These are phyloP conservation scores for Epichloe uncinata DNA, from an alignment of 2,329 filamentous ascomycete species.

Conservation along the genomic window DNA sequence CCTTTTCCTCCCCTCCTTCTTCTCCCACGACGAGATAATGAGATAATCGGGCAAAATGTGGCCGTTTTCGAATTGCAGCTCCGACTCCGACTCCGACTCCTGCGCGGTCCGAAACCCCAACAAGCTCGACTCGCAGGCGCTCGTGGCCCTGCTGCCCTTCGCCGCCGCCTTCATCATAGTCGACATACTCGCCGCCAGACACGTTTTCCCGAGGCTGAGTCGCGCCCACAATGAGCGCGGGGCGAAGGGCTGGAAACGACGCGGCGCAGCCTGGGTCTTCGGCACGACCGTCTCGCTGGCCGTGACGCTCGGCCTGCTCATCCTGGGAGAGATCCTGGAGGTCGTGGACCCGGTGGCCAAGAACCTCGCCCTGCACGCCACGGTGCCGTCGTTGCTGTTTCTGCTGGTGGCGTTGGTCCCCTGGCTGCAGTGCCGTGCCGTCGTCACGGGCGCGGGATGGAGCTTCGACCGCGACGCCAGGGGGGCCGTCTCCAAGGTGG, in stretches of 20 bases:
- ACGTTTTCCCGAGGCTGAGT: slow-evolving; percentile 61
- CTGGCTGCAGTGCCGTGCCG: slow-evolving; percentile 60
- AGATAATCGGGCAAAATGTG: slow-evolving; percentile 17
- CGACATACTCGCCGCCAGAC: slow-evolving; percentile 48
- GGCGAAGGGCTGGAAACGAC: slow-evolving; percentile 34
- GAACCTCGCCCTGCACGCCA: slow-evolving; percentile 52
- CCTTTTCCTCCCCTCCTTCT: neutral
- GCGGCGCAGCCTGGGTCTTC: slow-evolving; percentile 52
- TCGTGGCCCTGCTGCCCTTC: slow-evolving; percentile 56
- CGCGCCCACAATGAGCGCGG: slow-evolving; percentile 38
- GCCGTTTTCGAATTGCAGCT: slow-evolving; percentile 35
- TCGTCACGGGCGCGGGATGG: slow-evolving; percentile 45
- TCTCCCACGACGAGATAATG: neutral
- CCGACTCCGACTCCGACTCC: slow-evolving; percentile 24
- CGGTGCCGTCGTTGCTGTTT: slow-evolving; percentile 57
- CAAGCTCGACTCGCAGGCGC: slow-evolving; percentile 28
- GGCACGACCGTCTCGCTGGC: slow-evolving; percentile 65
- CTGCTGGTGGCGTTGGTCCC: slow-evolving; percentile 65
- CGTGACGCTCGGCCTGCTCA: slow-evolving; percentile 63
- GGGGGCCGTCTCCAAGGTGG: slow-evolving; percentile 44
- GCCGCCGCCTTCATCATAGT: slow-evolving; percentile 54
- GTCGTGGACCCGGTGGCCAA: slow-evolving; percentile 55
- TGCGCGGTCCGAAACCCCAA: slow-evolving; percentile 35
- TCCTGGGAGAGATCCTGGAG: slow-evolving; percentile 74
- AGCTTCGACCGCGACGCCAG: slow-evolving; percentile 45